phyloP scores from a whole-genome alignment of 169 alveolate species.

The Pseudocohnilembus persalinus region DNA sequence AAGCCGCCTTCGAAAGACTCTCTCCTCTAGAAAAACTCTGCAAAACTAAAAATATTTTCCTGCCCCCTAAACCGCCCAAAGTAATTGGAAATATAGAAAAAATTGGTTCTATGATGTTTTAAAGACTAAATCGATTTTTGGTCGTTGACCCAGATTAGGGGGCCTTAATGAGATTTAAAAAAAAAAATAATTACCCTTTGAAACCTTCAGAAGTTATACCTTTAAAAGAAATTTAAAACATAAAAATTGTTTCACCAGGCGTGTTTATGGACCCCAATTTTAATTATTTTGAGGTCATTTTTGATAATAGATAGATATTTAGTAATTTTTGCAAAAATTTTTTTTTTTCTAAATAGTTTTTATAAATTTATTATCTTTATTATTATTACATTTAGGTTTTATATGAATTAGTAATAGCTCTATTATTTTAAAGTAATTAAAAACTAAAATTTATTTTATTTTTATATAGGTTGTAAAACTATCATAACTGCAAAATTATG shows the following conservation, averaged over 20 bases:
- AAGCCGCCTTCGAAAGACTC: not conserved
- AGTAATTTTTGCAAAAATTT: not conserved
- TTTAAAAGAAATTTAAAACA: slow-evolving; percentile 27
- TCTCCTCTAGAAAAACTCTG: not conserved
- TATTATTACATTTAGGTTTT: no score
- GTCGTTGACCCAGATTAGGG: slow-evolving; percentile 49
- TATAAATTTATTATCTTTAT: not conserved
- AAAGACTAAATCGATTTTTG: slow-evolving; percentile 27
- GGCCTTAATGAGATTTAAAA: slow-evolving; percentile 32
- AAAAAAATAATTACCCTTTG: slow-evolving; percentile 27
- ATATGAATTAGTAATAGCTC: no score
- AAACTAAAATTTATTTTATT: no score
- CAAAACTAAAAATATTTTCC: not conserved
- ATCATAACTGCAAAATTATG: not conserved
- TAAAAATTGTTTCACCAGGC: slow-evolving; percentile 11
- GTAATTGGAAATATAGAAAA: slow-evolving; percentile 28
- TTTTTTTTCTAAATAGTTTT: not conserved
- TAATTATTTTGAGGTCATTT: slow-evolving; percentile 31
- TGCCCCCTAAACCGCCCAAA: slow-evolving; percentile 49
- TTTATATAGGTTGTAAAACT: not conserved
- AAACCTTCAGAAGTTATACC: slow-evolving; percentile 47
- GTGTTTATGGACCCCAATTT: slow-evolving; percentile 22
- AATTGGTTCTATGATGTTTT: slow-evolving; percentile 26
- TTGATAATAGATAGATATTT: not conserved
- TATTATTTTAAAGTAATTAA: no score